Percentiles rank a stretch among this genome's conserved stretches.
Evolutionary conservation across 2,329 filamentous ascomycete genomes (phyloP).

Genomic region (Pleochaeta shiraiana): DNA sequence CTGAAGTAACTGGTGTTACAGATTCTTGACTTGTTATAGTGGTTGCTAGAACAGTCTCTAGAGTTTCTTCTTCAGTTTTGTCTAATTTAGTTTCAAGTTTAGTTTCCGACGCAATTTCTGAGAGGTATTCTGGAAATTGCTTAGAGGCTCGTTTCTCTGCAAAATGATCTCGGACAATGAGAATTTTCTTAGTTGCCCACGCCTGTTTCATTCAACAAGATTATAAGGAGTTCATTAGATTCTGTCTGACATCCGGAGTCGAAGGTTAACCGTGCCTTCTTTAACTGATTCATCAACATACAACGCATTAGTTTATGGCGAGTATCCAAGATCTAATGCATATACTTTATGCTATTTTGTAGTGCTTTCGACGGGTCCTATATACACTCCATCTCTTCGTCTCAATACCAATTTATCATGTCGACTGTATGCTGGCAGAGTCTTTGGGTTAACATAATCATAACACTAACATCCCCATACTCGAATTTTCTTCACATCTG

Average conservation of each 20-base stretch:
- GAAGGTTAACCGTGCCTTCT: slow-evolving; percentile 1
- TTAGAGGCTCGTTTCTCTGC: not conserved
- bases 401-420: not conserved
- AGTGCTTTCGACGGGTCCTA: not conserved
- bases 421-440: not conserved
- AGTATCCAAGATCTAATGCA: not conserved
- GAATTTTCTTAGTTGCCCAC: not conserved
- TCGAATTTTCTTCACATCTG: not conserved
- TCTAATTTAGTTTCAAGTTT: not conserved
- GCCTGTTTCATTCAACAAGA: not conserved
- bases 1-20: too few relatives aligned
- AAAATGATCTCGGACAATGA: not conserved
- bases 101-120: not conserved
- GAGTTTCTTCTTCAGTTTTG: not conserved
- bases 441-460: not conserved
- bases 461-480: not conserved
- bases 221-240: not conserved
- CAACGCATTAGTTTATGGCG: not conserved
- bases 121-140: not conserved
- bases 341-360: not conserved
- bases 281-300: slow-evolving; percentile 1
- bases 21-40: too few relatives aligned
- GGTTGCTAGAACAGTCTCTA: too few relatives aligned
- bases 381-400: not conserved
- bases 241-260: not conserved